Conservation (phyloP, 768 basidiomycete genomes). For the Pleurotus salmoneostramineus region DNA sequence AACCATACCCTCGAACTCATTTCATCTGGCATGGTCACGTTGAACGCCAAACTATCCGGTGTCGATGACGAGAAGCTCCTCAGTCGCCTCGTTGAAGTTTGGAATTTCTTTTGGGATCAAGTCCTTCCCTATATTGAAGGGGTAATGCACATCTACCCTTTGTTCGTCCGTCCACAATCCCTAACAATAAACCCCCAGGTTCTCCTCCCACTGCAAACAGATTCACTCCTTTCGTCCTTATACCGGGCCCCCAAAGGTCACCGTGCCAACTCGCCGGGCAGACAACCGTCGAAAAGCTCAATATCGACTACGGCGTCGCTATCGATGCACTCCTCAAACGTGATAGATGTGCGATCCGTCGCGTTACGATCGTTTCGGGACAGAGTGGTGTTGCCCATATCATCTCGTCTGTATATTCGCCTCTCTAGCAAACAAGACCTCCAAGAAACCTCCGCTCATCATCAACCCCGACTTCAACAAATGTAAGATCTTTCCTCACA, state of each 20-base stretch:
- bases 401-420: conserved; percentile 48
- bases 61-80: conserved; percentile 80
- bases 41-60: conserved; percentile 77
- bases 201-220: conserved; percentile 46
- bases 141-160: conserved; percentile 36
- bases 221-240: conserved; percentile 59
- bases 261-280: conserved; percentile 42
- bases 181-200: conserved; percentile 28
- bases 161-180: not conserved
- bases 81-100: conserved; percentile 76
- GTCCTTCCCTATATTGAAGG: conserved; percentile 86
- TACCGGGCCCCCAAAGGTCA: conserved; percentile 61
- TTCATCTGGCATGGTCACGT: conserved; percentile 84
- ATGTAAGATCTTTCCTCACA: conserved; percentile 46
- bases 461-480: conserved; percentile 73
- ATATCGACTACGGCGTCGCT: conserved; percentile 26
- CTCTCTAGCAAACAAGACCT: conserved; percentile 58
- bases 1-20: conserved; percentile 81
- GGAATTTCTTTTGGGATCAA: conserved; percentile 93
- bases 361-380: conserved; percentile 80
- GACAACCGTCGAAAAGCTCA: conserved; percentile 45
- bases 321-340: conserved; percentile 33
- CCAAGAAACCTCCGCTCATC: conserved; percentile 50
- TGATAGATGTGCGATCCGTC: conserved; percentile 80
- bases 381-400: conserved; percentile 68